Conservation (phyloP, 1,139 yeast species). For the Yamadazyma taylorii region DNA sequence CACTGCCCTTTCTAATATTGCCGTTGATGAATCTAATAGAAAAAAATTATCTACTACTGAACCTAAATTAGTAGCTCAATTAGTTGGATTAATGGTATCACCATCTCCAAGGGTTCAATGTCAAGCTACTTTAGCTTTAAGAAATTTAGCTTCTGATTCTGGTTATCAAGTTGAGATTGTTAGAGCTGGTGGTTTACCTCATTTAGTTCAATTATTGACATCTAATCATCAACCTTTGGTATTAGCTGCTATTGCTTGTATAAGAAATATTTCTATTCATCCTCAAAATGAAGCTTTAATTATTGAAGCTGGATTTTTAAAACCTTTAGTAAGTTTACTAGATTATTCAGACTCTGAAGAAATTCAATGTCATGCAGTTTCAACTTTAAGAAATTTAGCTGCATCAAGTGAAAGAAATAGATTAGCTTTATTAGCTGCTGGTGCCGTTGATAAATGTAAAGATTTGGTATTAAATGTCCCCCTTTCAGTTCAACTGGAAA, state of each 20-base stretch:
- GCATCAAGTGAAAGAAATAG: constrained; percentile 94
- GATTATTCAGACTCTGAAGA: constrained; percentile 90
- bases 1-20: constrained; percentile 93
- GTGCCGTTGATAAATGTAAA: constrained; percentile 92
- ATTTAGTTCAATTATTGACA: constrained; percentile 81
- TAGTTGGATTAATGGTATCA: constrained; percentile 90
- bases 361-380: constrained; percentile 96
- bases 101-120: constrained; percentile 94
- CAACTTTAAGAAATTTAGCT: constrained; percentile 91
- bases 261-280: constrained; percentile 93
- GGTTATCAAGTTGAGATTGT: constrained; percentile 93
- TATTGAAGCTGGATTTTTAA: constrained; percentile 92
- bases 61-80: constrained; percentile 86
- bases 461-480: constrained; percentile 84
- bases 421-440: constrained; percentile 88
- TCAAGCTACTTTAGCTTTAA: constrained; percentile 93
- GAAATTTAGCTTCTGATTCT: constrained; percentile 94
- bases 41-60: constrained; percentile 87
- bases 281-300: constrained; percentile 94
- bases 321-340: constrained; percentile 81
- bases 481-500: constrained; percentile 89
- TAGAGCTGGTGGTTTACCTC: constrained; percentile 92
- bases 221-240: constrained; percentile 91
- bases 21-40: constrained; percentile 91
- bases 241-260: constrained; percentile 96